These are phyloP conservation scores for Larix sibirica DNA, from an alignment of 83 land plant genomes.

Conservation along the genomic window DNA sequence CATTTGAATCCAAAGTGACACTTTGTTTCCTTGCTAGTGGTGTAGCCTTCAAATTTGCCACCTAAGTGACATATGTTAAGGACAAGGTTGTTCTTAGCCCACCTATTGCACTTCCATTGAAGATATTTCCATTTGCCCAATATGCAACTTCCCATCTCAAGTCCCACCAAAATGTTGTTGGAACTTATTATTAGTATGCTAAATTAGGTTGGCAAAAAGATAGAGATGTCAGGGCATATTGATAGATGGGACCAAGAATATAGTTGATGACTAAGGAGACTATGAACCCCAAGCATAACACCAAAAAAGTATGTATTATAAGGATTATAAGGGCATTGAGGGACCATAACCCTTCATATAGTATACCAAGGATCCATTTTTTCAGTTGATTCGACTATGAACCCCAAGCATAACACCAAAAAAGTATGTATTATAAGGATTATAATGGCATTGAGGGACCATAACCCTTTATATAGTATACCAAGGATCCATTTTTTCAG, in stretches of 20 bases:
- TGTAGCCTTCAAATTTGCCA: conserved; percentile 4
- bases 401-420: conserved; percentile 29
- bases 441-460: conserved; percentile 21
- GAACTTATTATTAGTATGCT: conserved; percentile 33
- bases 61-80: not conserved
- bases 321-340: conserved; percentile 26
- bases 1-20: conserved; percentile 15
- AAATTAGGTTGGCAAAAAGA: conserved; percentile 11
- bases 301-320: conserved; percentile 29
- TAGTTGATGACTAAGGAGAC: conserved; percentile 28
- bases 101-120: conserved; percentile 4
- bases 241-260: conserved; percentile 27
- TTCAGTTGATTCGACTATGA: conserved; percentile 36
- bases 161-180: conserved; percentile 30
- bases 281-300: conserved; percentile 34
- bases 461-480: conserved; percentile 29
- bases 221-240: conserved; percentile 22
- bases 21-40: not conserved
- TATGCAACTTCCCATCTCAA: conserved; percentile 19
- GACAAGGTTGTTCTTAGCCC: conserved; percentile 19
- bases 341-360: conserved; percentile 24
- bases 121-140: conserved; percentile 17
- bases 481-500: conserved; percentile 43
- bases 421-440: conserved; percentile 26
- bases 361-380: conserved; percentile 44